Conservation (phyloP, 768 basidiomycete genomes). For the Ramaria rubella region DNA sequence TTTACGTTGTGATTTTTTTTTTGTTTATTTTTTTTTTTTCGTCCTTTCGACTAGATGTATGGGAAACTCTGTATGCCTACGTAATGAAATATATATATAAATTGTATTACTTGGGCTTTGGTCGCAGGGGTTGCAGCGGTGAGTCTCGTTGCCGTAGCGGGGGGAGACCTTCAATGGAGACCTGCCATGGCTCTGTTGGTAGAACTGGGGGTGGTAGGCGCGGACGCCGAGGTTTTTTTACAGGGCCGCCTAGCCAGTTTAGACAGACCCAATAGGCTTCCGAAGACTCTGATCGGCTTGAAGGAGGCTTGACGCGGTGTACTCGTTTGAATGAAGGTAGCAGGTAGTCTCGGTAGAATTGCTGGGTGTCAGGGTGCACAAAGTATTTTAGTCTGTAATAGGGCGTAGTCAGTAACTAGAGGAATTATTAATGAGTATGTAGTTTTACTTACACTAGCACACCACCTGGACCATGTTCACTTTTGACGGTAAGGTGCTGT, state of each 20-base stretch:
- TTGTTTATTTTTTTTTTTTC: neutral
- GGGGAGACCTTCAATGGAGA: no score
- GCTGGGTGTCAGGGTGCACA: constrained; percentile 57
- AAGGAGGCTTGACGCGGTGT: constrained; percentile 68
- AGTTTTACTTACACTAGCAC: constrained; percentile 47
- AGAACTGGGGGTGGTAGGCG: constrained; percentile 7
- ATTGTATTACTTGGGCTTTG: neutral
- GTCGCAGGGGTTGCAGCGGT: neutral
- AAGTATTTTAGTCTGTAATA: constrained; percentile 75
- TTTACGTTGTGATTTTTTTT: neutral
- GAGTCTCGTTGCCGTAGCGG: neutral
- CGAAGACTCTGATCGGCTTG: constrained; percentile 68
- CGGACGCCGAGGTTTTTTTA: constrained; percentile 8
- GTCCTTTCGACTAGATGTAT: neutral
- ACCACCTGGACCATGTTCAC: constrained; percentile 40
- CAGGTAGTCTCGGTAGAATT: constrained; percentile 57
- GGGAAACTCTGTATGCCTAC: neutral
- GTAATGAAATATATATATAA: neutral
- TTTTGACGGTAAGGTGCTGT: constrained; percentile 41
- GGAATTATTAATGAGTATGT: constrained; percentile 7
- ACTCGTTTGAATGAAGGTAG: constrained; percentile 62
- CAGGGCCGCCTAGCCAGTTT: constrained; percentile 37
- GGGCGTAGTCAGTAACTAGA: no score
- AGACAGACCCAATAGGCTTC: constrained; percentile 87
- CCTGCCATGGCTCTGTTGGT: neutral